phyloP scores from a whole-genome alignment of 2,329 filamentous ascomycete genomes.

The Truncatella angustata region DNA sequence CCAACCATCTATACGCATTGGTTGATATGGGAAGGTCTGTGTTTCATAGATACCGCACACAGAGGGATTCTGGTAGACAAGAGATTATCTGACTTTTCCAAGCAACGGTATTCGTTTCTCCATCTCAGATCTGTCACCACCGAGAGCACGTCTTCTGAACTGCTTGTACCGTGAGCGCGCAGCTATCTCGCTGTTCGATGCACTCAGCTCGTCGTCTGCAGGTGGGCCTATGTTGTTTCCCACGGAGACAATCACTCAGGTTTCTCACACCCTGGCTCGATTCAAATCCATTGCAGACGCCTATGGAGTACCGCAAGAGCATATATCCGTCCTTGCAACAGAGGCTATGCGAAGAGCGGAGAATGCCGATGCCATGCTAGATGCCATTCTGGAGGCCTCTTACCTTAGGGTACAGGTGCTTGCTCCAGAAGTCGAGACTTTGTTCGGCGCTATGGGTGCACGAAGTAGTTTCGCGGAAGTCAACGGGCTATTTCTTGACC shows the following conservation, averaged over 20 bases:
- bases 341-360: slow-evolving; percentile 81
- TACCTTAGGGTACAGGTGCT: slow-evolving; percentile 72
- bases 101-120: slow-evolving; percentile 95
- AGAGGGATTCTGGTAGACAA: too few species aligned
- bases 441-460: slow-evolving; percentile 80
- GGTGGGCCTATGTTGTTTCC: slow-evolving; percentile 41
- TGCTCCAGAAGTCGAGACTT: slow-evolving; percentile 76
- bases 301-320: slow-evolving; percentile 62
- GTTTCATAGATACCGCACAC: background rate
- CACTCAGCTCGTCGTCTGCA: slow-evolving; percentile 54
- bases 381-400: slow-evolving; percentile 58
- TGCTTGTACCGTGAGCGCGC: slow-evolving; percentile 78
- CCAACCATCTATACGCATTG: slow-evolving; percentile 53
- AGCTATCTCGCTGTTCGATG: slow-evolving; percentile 84
- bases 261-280: slow-evolving; percentile 63
- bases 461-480: slow-evolving; percentile 70
- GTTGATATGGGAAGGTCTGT: slow-evolving; percentile 60
- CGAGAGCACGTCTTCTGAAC: slow-evolving; percentile 67
- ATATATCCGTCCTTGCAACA: slow-evolving; percentile 78
- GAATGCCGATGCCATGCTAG: slow-evolving; percentile 69
- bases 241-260: slow-evolving; percentile 57
- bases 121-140: slow-evolving; percentile 75
- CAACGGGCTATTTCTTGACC: slow-evolving; percentile 78
- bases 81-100: too few species aligned
- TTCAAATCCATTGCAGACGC: slow-evolving; percentile 71